Conservation (phyloP, 257 asterid species). For the Thymus mandschuricus region DNA sequence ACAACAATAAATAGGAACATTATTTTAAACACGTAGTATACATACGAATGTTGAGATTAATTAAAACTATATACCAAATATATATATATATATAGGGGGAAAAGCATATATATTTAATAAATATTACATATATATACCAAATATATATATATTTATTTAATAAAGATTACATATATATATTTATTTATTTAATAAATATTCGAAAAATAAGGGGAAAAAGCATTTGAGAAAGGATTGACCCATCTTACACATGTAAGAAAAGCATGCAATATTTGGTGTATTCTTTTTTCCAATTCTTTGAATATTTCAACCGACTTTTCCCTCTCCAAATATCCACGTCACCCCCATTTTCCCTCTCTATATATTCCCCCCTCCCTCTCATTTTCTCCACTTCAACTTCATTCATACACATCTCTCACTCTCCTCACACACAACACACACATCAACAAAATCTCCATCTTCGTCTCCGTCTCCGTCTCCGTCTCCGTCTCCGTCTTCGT, state of each 20-base stretch:
- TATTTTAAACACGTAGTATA: too few species aligned
- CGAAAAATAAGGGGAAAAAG: conserved; percentile 29
- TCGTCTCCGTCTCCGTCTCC: too few species aligned
- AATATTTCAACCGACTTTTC: conserved; percentile 59
- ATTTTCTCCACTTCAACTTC: neutral
- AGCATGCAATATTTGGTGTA: neutral
- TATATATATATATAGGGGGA: too few species aligned
- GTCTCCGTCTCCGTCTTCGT: neutral
- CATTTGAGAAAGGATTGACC: conserved; percentile 22
- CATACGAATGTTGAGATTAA: too few species aligned
- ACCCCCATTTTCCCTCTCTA: conserved; percentile 25
- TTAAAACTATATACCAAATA: too few species aligned
- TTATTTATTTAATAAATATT: neutral
- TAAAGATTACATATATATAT: too few species aligned
- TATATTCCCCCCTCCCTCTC: conserved; percentile 33
- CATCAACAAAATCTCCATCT: too few species aligned
- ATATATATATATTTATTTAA: too few species aligned
- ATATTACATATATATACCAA: too few species aligned
- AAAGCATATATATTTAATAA: too few species aligned
- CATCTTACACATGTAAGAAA: conserved; percentile 1
- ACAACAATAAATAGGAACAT: too few species aligned
- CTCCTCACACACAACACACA: too few species aligned
- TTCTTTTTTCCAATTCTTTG: conserved; percentile 43
- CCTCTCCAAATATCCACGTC: neutral
- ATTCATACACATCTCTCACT: neutral